These are phyloP conservation scores for Elsinoe ampelina DNA, from an alignment of 2,329 filamentous ascomycete genomes.

Conservation along the genomic window DNA sequence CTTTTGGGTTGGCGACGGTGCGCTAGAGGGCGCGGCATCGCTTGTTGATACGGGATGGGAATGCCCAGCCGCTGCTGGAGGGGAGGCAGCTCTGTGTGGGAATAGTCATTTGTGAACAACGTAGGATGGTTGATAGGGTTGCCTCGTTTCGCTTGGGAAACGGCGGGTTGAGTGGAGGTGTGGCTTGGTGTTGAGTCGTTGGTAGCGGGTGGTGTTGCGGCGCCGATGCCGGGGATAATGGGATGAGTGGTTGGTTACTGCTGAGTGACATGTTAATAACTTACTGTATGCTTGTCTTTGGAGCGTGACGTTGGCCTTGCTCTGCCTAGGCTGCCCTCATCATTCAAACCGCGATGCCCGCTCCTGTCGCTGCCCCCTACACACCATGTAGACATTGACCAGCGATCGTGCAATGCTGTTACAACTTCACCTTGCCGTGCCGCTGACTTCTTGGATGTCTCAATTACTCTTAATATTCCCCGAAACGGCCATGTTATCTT, in stretches of 20 bases:
- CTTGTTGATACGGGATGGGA: background rate
- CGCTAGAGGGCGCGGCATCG: slow-evolving; percentile 9
- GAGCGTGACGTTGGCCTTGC: too few relatives aligned
- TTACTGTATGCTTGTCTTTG: too few relatives aligned
- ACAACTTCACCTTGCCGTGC: background rate
- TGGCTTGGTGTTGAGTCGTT: slow-evolving; percentile 10
- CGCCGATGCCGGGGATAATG: background rate
- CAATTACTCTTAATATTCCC: slow-evolving; percentile 1
- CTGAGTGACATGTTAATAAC: too few relatives aligned
- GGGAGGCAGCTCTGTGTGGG: background rate
- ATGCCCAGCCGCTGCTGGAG: background rate
- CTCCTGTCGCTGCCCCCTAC: too few relatives aligned
- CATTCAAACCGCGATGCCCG: too few relatives aligned
- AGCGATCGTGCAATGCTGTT: background rate
- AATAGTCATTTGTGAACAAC: background rate
- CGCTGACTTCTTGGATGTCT: background rate
- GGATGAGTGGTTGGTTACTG: too few relatives aligned
- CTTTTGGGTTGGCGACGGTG: background rate
- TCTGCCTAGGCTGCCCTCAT: too few relatives aligned
- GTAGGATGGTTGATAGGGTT: background rate
- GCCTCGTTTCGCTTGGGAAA: background rate
- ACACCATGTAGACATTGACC: too few relatives aligned
- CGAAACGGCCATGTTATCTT: background rate
- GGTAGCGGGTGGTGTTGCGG: background rate
- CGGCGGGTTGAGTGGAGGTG: slow-evolving; percentile 4